Base-by-base conservation (phyloP, 2,329 filamentous ascomycete genomes). In the Ceratocystis cubensis region DNA sequence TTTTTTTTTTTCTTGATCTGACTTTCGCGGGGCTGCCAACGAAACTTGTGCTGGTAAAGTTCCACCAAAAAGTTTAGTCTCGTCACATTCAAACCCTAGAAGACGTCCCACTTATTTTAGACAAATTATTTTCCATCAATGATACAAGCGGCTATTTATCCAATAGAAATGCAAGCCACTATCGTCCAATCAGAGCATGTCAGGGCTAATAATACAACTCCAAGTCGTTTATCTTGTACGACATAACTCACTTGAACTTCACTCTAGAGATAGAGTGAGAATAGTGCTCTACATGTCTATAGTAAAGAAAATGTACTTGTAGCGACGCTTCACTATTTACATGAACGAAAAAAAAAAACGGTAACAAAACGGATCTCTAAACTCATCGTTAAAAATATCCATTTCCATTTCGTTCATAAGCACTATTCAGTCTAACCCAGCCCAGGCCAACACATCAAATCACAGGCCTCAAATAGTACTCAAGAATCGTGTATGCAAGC, bases 401-500 rank as follows among this genome's bases (percentile, higher is more conserved):
- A 56, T 56, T 17, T 20, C 30, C 8, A 30, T 22, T 15, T 28
- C 8, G 6, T 22, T 22, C 37, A 65, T 22, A 44, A 25, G 53
- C 30, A 45, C 46, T 10, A 33, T n/a, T 8, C 37, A 45, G 48
- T 5, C 48, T 63, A 15, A 41, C 37, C 37, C 37, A 41, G 37
- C 10, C 37, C 13, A 33, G 30, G 30, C 30, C 30, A 33, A 33
- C 30, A 41, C 5, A 0, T 70, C 68, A 86, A 20, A 85, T 69
- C 3, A 79, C 79, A 20, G 81, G 79, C 10, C 77, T 73, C 25
- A 86, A 72, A 59, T 81, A 79, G 70, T 82, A 81, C 65, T 80
- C 78, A 41, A 87, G 70, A 46, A 86, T 78, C 8, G 78, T 74
- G 68, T 86, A 85, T 8, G 79, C 79, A 63, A 83, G 71, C 56